phyloP scores from a whole-genome alignment of 176 grass and related monocot genomes.

The Eragrostis nindensis region DNA sequence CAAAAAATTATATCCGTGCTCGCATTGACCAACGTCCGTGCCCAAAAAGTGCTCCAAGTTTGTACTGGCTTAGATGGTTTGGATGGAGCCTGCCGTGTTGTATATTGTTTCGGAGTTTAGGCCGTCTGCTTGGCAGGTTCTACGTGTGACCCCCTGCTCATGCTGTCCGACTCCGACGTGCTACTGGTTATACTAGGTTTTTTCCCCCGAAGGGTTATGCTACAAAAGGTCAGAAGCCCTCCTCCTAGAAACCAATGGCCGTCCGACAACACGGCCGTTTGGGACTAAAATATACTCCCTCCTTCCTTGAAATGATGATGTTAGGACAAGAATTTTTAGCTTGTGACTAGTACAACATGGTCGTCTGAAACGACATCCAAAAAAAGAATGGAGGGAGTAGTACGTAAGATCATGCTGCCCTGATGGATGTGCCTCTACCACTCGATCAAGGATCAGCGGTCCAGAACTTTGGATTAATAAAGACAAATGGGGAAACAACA shows the following conservation, averaged over 20 bases:
- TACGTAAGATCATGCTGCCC: not conserved
- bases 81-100: not conserved
- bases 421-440: too few species aligned
- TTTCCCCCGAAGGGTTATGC: too few species aligned
- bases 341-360: too few species aligned
- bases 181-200: slow-evolving; percentile 2
- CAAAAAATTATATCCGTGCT: not conserved
- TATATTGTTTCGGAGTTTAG: not conserved
- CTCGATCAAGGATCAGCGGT: too few species aligned
- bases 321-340: too few species aligned
- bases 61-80: not conserved
- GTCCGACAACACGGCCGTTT: not conserved
- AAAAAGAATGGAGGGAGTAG: too few species aligned
- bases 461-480: too few species aligned
- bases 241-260: not conserved
- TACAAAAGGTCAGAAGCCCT: not conserved
- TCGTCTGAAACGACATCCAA: not conserved
- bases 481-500: too few species aligned
- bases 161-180: not conserved
- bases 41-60: not conserved
- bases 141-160: not conserved
- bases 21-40: not conserved
- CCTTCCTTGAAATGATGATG: not conserved
- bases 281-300: not conserved
- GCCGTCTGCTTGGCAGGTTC: slow-evolving; percentile 22